Conservation (phyloP, 331 rosid species). For the Spiraea crenata region DNA sequence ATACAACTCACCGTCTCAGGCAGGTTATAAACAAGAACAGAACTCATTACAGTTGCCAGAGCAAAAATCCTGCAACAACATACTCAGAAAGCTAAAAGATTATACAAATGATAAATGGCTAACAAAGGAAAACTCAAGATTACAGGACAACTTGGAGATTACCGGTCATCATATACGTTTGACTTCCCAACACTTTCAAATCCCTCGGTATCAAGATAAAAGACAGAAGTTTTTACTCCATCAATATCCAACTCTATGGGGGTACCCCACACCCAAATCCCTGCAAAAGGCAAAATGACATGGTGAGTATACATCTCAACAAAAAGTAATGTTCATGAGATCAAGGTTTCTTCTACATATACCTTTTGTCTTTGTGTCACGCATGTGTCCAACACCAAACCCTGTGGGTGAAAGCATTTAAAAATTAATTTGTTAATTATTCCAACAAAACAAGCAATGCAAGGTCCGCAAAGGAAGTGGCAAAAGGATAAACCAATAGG, state of each 20-base stretch:
- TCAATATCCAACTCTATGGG: conserved; percentile 74
- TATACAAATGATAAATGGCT: conserved; percentile 3
- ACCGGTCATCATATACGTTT: conserved; percentile 97
- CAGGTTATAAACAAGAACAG: conserved; percentile 87
- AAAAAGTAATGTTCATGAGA: conserved; percentile 19
- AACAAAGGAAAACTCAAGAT: conserved; percentile 19
- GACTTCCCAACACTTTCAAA: conserved; percentile 97
- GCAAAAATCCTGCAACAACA: conserved; percentile 80
- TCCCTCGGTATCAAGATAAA: conserved; percentile 96
- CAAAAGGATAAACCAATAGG: conserved; percentile 12
- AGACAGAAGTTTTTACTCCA: conserved; percentile 85
- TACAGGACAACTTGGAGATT: conserved; percentile 34
- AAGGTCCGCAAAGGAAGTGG: conserved; percentile 9
- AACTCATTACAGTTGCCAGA: conserved; percentile 92
- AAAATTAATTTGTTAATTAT: conserved; percentile 6
- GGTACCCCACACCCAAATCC: conserved; percentile 98
- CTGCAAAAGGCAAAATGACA: conserved; percentile 40
- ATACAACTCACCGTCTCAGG: conserved; percentile 80
- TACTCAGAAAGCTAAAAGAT: conserved; percentile 16
- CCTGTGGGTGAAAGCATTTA: conserved; percentile 46
- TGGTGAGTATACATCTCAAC: conserved; percentile 6
- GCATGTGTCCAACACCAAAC: conserved; percentile 98
- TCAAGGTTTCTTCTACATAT: conserved; percentile 24
- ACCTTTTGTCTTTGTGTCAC: conserved; percentile 98
- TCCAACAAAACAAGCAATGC: conserved; percentile 24